Base-by-base conservation (phyloP, 1,284 basidiomycete species). In the Acaromyces ingoldii region DNA sequence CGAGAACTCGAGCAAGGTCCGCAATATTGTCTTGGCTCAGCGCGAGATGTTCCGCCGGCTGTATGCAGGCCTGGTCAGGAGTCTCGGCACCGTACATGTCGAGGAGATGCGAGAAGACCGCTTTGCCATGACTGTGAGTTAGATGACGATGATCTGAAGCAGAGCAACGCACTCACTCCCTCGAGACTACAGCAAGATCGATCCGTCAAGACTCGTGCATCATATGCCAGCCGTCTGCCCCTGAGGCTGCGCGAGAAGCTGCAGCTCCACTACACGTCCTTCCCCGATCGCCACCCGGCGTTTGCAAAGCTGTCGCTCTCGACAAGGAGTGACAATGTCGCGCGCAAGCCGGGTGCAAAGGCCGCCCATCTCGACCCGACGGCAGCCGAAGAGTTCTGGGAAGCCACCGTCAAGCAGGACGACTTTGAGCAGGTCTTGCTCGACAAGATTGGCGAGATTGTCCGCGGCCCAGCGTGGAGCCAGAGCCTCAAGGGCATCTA, bases 1-100 rank as follows among this genome's bases (percentile, higher is more conserved):
- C 0, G 93, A 99, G 81, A 97, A 98, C 76, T 85, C 90, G 22
- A 81, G 83, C 58, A 99, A 99, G 78, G 51, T 53, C 13, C 52
- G 51, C 6, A 51, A 55, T 29, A 95, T 97, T 64, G 91, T 96
- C 24, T 78, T 81, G 55, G 85, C 84, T 48, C 89, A 95, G 77
- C 80, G 82, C 21, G 81, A 82, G 5, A 89, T 91, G 72, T 97
- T 98, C 78, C 82, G 85, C 56, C 84, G 87, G 65, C 78, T 97
- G 62, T 98, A 97, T 78, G 84, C 85, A 64, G 82, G 86, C 19
- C 45, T 60, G 17, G 49, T 55, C 44, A 60, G 63, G 38, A 67
- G 63, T 29, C 39, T 74, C 22, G 67, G 63, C 21, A 70, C 67
- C 21, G 53, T 74, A 1, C 55, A 58, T 1, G 59, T 74, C 6